Percentiles rank a stretch among this genome's conserved stretches.
These are phyloP conservation scores for Populus hybrid DNA, from an alignment of 441 rosid genomes.

Conservation along the genomic window DNA sequence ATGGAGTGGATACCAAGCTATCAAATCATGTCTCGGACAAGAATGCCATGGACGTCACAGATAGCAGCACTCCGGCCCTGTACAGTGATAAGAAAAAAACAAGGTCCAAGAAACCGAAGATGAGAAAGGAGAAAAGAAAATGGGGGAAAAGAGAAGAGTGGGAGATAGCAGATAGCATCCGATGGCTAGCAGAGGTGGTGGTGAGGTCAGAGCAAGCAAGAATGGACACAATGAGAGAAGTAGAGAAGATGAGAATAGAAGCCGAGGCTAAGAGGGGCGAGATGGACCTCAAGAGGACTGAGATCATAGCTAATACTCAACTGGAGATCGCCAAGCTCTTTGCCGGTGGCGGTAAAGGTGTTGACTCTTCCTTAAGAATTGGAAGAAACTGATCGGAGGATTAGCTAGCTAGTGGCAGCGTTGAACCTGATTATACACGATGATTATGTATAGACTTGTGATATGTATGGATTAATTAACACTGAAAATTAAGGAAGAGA, in stretches of 20 bases:
- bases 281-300: slow-evolving; percentile 85
- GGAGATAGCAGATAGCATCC: slow-evolving; percentile 75
- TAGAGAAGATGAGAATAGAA: slow-evolving; percentile 87
- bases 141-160: slow-evolving; percentile 42
- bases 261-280: slow-evolving; percentile 84
- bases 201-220: slow-evolving; percentile 81
- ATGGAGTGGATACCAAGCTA: slow-evolving; percentile 40
- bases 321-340: slow-evolving; percentile 84
- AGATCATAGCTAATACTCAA: slow-evolving; percentile 86
- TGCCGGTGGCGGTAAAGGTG: slow-evolving; percentile 48
- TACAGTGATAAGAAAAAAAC: slow-evolving; percentile 46
- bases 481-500: not conserved
- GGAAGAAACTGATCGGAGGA: slow-evolving; percentile 46
- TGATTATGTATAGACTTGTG: slow-evolving; percentile 1
- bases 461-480: not conserved
- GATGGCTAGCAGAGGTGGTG: slow-evolving; percentile 82
- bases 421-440: not conserved
- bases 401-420: not conserved
- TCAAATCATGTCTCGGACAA: slow-evolving; percentile 55
- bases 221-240: slow-evolving; percentile 82
- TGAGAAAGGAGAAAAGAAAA: slow-evolving; percentile 39
- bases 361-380: slow-evolving; percentile 79
- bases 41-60: slow-evolving; percentile 59
- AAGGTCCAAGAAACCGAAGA: slow-evolving; percentile 31
- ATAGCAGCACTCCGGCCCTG: slow-evolving; percentile 79